Evolutionary conservation across 768 basidiomycete species (phyloP).

Genomic region (Suillus subluteus): DNA sequence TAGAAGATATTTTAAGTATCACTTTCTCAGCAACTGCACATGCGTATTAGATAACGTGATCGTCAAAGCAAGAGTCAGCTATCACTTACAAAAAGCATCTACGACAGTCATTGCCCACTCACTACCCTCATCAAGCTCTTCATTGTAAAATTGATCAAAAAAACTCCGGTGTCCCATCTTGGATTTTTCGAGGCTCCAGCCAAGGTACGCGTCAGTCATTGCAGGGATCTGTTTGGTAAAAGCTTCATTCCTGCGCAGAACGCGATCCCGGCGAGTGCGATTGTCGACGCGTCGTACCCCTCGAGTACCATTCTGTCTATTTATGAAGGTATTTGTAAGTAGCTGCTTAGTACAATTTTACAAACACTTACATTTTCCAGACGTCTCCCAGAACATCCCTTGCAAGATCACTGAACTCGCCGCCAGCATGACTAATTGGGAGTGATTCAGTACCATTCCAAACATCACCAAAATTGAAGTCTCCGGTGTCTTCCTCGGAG

Average conservation of each 20-base stretch:
- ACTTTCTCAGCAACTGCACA: not conserved
- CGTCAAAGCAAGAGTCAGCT: too few species aligned
- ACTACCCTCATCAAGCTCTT: too few species aligned
- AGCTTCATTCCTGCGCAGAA: not conserved
- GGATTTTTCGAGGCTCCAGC: conserved; percentile 10
- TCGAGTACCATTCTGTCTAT: too few species aligned
- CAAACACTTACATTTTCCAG: too few species aligned
- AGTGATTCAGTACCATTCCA: conserved; percentile 5
- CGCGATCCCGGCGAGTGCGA: too few species aligned
- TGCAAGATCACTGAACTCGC: too few species aligned
- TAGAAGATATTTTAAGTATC: not conserved
- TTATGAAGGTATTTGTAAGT: too few species aligned
- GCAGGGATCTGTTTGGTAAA: not conserved
- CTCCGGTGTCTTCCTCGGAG: not conserved
- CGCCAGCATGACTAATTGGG: too few species aligned
- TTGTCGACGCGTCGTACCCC: too few species aligned
- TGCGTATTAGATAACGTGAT: not conserved
- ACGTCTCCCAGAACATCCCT: too few species aligned
- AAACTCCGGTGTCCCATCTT: not conserved
- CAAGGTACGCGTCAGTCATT: conserved; percentile 7
- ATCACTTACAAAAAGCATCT: conserved; percentile 5
- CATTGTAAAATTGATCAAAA: too few species aligned
- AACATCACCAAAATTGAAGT: not conserved
- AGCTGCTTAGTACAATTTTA: too few species aligned
- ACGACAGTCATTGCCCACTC: not conserved